Evolutionary conservation across 2,329 filamentous ascomycete genomes (phyloP).

Genomic region (Monilinia polystroma): DNA sequence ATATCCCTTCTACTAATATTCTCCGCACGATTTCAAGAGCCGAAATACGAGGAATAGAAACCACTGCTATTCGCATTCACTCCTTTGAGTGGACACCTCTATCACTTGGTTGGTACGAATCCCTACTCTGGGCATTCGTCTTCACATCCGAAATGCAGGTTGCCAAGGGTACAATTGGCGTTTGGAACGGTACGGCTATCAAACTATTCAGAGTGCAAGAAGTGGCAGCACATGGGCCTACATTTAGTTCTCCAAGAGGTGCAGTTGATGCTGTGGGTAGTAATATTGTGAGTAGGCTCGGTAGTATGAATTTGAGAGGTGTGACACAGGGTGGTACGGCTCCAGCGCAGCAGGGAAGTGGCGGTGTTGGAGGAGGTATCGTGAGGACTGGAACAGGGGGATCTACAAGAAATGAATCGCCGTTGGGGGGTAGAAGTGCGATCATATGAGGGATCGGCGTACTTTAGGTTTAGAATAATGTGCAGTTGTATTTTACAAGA

Average conservation of each 20-base stretch:
- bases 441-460: slow-evolving; percentile 18
- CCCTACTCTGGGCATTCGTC: slow-evolving; percentile 87
- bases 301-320: slow-evolving; percentile 56
- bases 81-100: slow-evolving; percentile 93
- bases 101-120: slow-evolving; percentile 93
- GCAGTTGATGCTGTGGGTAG: slow-evolving; percentile 92
- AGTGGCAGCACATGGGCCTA: slow-evolving; percentile 75
- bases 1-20: slow-evolving; percentile 48
- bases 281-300: slow-evolving; percentile 83
- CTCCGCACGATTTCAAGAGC: slow-evolving; percentile 58
- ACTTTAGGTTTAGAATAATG: not conserved
- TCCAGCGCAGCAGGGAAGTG: not conserved
- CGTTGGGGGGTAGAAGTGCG: slow-evolving; percentile 24
- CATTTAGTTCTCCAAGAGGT: slow-evolving; percentile 78
- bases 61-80: slow-evolving; percentile 73
- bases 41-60: slow-evolving; percentile 70
- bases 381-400: slow-evolving; percentile 23
- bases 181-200: slow-evolving; percentile 91
- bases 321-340: slow-evolving; percentile 25
- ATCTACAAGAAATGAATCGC: slow-evolving; percentile 18
- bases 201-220: slow-evolving; percentile 89
- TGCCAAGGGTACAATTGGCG: slow-evolving; percentile 79
- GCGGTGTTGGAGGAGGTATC: slow-evolving; percentile 11
- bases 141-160: slow-evolving; percentile 89
- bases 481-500: not conserved